Evolutionary conservation across 768 basidiomycete genomes (phyloP), one percentile per base, ranked within the genome.

Genomic region (Mycena maculata): DNA sequence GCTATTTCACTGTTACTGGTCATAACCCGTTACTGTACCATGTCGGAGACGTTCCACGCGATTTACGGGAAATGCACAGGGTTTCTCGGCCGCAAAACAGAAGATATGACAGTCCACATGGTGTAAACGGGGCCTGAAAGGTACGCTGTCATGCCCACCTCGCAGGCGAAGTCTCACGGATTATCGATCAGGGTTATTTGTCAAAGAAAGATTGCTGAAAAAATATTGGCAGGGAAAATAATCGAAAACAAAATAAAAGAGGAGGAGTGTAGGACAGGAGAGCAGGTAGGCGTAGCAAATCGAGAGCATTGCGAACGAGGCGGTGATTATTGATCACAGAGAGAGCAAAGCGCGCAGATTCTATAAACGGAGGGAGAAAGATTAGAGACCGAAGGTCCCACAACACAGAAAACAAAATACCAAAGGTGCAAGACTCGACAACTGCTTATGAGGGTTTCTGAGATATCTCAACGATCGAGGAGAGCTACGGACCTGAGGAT

Each of bases 401-500:
- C 6, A 25, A 20, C 3, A 39, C 6, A 10, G 39, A 3, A 20
- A 20, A n/a, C n/a, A 16, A 0, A 16, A 20, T 27, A 56, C 54
- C 39, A 56, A n/a, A 9, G 38, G 38, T 41, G 23, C 54, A 10
- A 56, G 39, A 20, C 54, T 56, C 28, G 38, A 56, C 3, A 56
- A 39, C 54, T 48, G 25, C 25, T 10, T 23, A 22, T 18, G 23
- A 9, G 16, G 47, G 18, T 23, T 8, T 9, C 41, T 23, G 16
- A 48, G 22, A 27, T 25, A 12, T 9, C 22, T 6, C 4, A 27
- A 48, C 10, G 8, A 16, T 5, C 16, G 47, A 11, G 8, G 25
- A 58, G 18, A 12, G 15, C 4, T 18, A 47, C 22, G 13, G 48
- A 59, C 54, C 18, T 56, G 54, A 20, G 54, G 54, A 56, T 56